Conservation (phyloP, 805 yeast genomes). For the Kazachstania psychrophila region DNA sequence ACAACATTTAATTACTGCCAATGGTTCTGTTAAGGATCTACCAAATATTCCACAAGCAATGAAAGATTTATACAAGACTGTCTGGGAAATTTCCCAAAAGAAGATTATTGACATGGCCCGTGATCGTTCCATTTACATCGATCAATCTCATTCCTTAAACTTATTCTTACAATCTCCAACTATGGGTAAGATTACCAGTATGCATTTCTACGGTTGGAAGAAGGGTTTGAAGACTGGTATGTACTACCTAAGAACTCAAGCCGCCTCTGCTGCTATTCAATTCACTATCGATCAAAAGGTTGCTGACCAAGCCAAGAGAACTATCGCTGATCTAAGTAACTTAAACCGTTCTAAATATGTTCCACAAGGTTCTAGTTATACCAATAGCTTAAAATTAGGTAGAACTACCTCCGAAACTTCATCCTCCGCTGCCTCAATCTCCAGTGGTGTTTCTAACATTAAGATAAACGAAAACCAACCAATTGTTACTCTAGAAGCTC, state of each 20-base stretch:
- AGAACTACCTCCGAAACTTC: conserved; percentile 22
- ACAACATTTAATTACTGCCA: conserved; percentile 57
- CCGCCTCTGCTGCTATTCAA: conserved; percentile 93
- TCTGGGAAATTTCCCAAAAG: conserved; percentile 90
- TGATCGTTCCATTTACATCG: conserved; percentile 73
- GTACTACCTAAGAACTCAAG: conserved; percentile 93
- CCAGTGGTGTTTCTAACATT: conserved; percentile 3
- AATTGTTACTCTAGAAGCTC: conserved; percentile 10
- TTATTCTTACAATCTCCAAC: conserved; percentile 80
- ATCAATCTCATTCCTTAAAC: conserved; percentile 88
- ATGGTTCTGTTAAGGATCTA: conserved; percentile 77
- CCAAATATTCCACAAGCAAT: conserved; percentile 61
- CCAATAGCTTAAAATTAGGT: conserved; percentile 6
- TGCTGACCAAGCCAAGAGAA: conserved; percentile 38
- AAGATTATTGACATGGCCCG: conserved; percentile 75
- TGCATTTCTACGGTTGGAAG: conserved; percentile 98
- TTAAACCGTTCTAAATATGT: conserved; percentile 34
- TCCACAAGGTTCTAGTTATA: conserved; percentile 12
- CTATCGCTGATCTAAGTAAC: conserved; percentile 10
- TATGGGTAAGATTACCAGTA: conserved; percentile 87
- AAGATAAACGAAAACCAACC: conserved; percentile 21
- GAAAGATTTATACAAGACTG: conserved; percentile 78
- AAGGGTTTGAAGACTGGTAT: conserved; percentile 94
- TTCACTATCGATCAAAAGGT: conserved; percentile 64
- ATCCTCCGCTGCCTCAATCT: conserved; percentile 23